Base-by-base conservation (phyloP, 225 moss, liverwort and hornwort genomes). In the Asterella californica region DNA sequence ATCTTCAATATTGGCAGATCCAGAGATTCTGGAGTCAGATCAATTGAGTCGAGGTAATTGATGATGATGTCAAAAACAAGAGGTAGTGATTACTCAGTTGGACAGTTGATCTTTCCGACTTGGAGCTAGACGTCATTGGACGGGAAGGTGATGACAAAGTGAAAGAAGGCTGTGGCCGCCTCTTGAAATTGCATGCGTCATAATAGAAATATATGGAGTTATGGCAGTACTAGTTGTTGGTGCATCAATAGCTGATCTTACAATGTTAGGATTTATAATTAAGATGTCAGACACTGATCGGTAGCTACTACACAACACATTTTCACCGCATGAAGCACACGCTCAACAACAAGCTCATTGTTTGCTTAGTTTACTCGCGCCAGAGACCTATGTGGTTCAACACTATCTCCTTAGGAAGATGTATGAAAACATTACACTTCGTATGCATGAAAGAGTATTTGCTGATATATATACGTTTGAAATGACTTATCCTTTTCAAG, bases 391-490 rank as follows among this genome's bases (percentile, higher is more conserved):
- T 57, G 14, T 30, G 17, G 19, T 78, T 1, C 84, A 84, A 55
- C 84, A 84, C 21, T 81, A 74, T 64, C 55, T 36, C 37, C 77
- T 84, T 3, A 81, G 74, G 18, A 45, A 77, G 17, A 14, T 84
- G 17, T 81, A 81, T 25, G 84, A 84, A 64, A 81, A 67, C 71
- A 53, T 84, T 6, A 73, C 79, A 7, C 63, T 77, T 17, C 77
- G 78, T 15, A 79, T 84, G 67, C 83, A 83, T 60, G 83, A 81
- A 17, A 29, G 24, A 33, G 83, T 86, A 79, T 79, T 86, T 19
- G 33, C 70, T 15, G 18, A 82, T 85, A 67, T 55, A 75, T 29
- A n/a, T 21, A 67, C 29, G 30, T 11, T 67, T 52, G 52, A 52
- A 52, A 52, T 52, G 52, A 52, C 12, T 42, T 42, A 3, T 7